A percentile compares a stretch with the other conserved stretches of the same genome.
Evolutionary conservation across 2,329 filamentous ascomycete genomes (phyloP).

Genomic region (Alternaria brassicicola): DNA sequence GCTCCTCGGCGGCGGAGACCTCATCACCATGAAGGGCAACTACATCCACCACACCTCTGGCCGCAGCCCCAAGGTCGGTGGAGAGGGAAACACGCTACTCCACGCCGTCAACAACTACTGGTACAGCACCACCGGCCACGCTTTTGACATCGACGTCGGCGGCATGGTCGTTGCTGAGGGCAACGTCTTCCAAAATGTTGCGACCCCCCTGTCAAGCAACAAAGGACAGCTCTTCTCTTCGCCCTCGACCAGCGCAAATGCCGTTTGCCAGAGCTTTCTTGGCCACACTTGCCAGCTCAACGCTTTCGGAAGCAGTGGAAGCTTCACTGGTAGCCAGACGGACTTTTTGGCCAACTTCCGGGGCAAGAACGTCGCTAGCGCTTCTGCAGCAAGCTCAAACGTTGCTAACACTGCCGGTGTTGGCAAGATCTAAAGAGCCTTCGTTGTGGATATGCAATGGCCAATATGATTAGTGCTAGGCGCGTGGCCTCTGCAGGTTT

Average conservation of each 20-base stretch:
- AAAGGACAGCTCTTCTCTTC: constrained; percentile 9
- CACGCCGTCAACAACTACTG: constrained; percentile 29
- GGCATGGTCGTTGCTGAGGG: constrained; percentile 18
- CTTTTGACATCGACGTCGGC: constrained; percentile 16
- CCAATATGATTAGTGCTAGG: not conserved
- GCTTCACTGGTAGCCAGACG: constrained; percentile 6
- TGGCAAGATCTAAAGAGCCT: constrained; percentile 14
- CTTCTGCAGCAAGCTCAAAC: not conserved
- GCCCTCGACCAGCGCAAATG: not conserved
- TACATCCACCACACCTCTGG: constrained; percentile 27
- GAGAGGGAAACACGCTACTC: constrained; percentile 11
- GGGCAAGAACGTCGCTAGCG: constrained; percentile 9
- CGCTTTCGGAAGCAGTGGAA: constrained; percentile 3
- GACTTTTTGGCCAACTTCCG: constrained; percentile 12
- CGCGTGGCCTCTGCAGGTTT: not conserved
- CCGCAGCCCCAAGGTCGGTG: constrained; percentile 22
- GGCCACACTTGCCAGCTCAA: constrained; percentile 16
- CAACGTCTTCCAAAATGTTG: constrained; percentile 22
- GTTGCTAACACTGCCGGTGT: constrained; percentile 17
- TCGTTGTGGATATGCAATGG: not conserved
- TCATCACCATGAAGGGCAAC: constrained; percentile 24
- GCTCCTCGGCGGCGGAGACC: constrained; percentile 19
- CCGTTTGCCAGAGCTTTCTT: constrained; percentile 7
- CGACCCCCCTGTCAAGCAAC: constrained; percentile 1
- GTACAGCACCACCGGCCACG: constrained; percentile 20